Conservation (phyloP, 352 stramenopile species). For the Globisporangium spinosum region DNA sequence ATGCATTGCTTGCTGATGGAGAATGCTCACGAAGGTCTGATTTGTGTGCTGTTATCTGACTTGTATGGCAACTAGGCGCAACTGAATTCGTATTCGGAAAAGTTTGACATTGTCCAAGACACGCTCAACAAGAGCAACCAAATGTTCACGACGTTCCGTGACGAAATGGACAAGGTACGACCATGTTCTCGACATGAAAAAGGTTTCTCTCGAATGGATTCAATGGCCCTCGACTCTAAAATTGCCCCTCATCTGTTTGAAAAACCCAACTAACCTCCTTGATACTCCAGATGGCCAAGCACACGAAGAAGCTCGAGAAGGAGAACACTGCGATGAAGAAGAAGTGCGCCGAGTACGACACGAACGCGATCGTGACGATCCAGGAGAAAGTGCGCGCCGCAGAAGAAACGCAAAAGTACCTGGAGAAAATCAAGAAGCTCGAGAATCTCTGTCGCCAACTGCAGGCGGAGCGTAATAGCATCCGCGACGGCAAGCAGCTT, state of each 20-base stretch:
- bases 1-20: background rate
- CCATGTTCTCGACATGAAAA: too few relatives aligned
- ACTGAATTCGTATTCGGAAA: slow-evolving; percentile 81
- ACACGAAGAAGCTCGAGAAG: slow-evolving; percentile 86
- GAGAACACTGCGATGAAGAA: slow-evolving; percentile 77
- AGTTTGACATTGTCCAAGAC: slow-evolving; percentile 83
- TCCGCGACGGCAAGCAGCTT: slow-evolving; percentile 24
- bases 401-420: slow-evolving; percentile 66
- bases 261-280: background rate
- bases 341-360: slow-evolving; percentile 82
- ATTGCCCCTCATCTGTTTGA: background rate
- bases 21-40: background rate
- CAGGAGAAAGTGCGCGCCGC: slow-evolving; percentile 62
- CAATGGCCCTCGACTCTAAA: background rate
- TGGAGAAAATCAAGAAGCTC: slow-evolving; percentile 82
- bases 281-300: slow-evolving; percentile 62
- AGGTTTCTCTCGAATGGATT: background rate
- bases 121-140: slow-evolving; percentile 84
- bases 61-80: slow-evolving; percentile 30
- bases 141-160: slow-evolving; percentile 79
- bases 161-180: slow-evolving; percentile 81
- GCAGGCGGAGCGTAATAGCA: slow-evolving; percentile 73
- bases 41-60: background rate
- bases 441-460: slow-evolving; percentile 79
- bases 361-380: slow-evolving; percentile 63